Conservation (phyloP, 192 early-diverging fungal species). For the Chytriomyces confervae region DNA sequence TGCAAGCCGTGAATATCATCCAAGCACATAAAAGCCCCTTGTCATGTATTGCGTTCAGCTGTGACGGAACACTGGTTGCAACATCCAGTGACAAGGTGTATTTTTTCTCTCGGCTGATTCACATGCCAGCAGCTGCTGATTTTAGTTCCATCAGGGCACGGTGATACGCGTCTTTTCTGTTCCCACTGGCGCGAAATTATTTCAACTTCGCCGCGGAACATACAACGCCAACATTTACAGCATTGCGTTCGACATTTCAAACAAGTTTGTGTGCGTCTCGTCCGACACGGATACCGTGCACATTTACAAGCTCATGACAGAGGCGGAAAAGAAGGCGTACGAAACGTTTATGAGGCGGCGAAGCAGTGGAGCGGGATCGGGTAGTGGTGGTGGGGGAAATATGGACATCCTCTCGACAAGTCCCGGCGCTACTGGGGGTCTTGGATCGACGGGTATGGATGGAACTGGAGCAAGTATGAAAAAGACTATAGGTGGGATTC, state of each 20-base stretch:
- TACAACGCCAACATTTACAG: conserved; percentile 92
- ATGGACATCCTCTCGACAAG: too few relatives aligned
- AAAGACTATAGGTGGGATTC: neutral
- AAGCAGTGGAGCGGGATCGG: neutral
- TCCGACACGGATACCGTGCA: conserved; percentile 96
- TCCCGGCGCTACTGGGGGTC: too few relatives aligned
- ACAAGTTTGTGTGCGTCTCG: conserved; percentile 78
- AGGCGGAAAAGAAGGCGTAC: conserved; percentile 23
- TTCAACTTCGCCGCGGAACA: conserved; percentile 93
- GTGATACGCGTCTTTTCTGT: conserved; percentile 95
- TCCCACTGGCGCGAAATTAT: conserved; percentile 81
- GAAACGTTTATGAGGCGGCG: neutral
- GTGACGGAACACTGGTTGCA: conserved; percentile 90
- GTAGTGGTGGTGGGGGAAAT: neutral
- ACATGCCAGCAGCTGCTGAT: neutral
- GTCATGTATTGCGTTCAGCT: conserved; percentile 83
- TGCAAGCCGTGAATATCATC: conserved; percentile 92
- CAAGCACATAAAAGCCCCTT: conserved; percentile 94
- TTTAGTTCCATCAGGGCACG: conserved; percentile 67
- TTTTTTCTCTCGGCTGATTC: neutral
- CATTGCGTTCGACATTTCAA: conserved; percentile 80
- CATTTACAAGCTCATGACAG: conserved; percentile 77
- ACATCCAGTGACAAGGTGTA: conserved; percentile 93
- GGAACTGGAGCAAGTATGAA: neutral
- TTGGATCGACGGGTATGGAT: too few relatives aligned